These are phyloP conservation scores for Athelia psychrophila DNA, from an alignment of 1,284 basidiomycete genomes.

Conservation along the genomic window DNA sequence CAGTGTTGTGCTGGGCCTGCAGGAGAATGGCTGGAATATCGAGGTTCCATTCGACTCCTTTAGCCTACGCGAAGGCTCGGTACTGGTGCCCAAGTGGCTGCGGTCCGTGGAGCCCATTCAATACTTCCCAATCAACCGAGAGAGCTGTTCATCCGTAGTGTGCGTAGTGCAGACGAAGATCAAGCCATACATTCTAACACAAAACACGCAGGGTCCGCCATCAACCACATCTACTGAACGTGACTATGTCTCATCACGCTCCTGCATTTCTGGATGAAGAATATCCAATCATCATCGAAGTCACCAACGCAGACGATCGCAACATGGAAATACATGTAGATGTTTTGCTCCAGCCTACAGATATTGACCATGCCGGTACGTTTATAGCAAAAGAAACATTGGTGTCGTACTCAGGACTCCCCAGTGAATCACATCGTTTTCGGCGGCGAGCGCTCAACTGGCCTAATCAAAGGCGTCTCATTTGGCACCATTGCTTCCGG, in stretches of 20 bases:
- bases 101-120: slow-evolving; percentile 44
- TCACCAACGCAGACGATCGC: slow-evolving; percentile 67
- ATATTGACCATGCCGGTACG: slow-evolving; percentile 72
- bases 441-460: slow-evolving; percentile 59
- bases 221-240: slow-evolving; percentile 54
- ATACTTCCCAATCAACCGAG: slow-evolving; percentile 50
- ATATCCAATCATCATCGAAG: slow-evolving; percentile 64
- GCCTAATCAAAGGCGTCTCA: slow-evolving; percentile 68
- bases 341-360: slow-evolving; percentile 75
- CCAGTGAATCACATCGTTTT: slow-evolving; percentile 63
- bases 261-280: slow-evolving; percentile 79
- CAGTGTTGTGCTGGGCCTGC: slow-evolving; percentile 48
- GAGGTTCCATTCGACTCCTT: slow-evolving; percentile 52
- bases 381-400: slow-evolving; percentile 7
- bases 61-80: slow-evolving; percentile 28
- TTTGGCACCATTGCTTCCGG: slow-evolving; percentile 64
- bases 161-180: slow-evolving; percentile 28
- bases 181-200: slow-evolving; percentile 2
- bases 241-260: slow-evolving; percentile 53
- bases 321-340: slow-evolving; percentile 69
- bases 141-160: slow-evolving; percentile 47
- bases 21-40: slow-evolving; percentile 61
- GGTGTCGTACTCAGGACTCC: background rate
- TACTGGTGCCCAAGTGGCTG: slow-evolving; percentile 49
- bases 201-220: slow-evolving; percentile 52